Evolutionary conservation across 176 grass and related monocot genomes (phyloP).

Genomic region (Phragmites australis): DNA sequence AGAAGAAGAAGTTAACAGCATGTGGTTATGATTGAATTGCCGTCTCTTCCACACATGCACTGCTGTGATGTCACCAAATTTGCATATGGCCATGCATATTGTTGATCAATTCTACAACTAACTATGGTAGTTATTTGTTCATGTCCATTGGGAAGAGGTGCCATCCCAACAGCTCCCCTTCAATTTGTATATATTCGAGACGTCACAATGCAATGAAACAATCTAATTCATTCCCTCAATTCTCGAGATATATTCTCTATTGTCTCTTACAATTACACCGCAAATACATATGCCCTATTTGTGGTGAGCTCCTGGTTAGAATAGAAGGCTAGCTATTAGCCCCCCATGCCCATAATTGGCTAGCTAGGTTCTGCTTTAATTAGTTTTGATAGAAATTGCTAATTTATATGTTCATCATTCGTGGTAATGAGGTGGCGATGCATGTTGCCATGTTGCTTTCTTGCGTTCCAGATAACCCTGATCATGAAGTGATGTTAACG

Average conservation of each 20-base stretch:
- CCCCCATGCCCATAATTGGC: conserved; percentile 32
- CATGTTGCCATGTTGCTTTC: conserved; percentile 25
- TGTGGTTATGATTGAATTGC: conserved; percentile 22
- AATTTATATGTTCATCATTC: not conserved
- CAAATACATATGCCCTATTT: no score
- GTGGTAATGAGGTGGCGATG: not conserved
- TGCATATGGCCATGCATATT: not conserved
- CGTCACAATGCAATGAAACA: no score
- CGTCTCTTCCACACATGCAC: conserved; percentile 23
- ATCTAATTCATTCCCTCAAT: no score
- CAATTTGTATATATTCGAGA: no score
- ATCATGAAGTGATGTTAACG: conserved; percentile 50
- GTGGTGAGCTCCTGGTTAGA: no score
- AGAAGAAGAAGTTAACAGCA: conserved; percentile 9
- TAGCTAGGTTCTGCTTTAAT: conserved; percentile 1
- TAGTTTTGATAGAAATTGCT: not conserved
- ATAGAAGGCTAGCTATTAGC: no score
- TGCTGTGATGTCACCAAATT: conserved; percentile 25
- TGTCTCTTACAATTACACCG: no score
- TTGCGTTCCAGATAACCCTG: conserved; percentile 43
- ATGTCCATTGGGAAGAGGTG: no score
- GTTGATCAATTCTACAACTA: no score
- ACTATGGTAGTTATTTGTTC: no score
- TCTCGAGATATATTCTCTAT: no score
- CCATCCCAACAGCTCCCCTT: no score